Base-by-base conservation (phyloP, 257 asterid species). In the Nicotiana sylvestris region DNA sequence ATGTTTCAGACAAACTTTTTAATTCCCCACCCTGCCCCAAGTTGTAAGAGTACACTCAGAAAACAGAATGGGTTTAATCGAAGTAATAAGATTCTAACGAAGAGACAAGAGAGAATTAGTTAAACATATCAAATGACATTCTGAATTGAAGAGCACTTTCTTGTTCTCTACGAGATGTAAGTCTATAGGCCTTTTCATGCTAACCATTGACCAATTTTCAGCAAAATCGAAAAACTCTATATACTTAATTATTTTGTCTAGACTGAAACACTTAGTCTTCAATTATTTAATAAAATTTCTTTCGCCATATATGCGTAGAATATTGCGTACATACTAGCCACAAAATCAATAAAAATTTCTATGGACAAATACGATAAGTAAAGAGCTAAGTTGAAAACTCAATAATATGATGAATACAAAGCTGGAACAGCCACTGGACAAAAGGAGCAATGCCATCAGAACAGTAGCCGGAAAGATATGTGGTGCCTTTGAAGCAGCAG, bases 401-500 rank as follows among this genome's bases (percentile, higher is more conserved):
- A 30, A 6, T 13, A 37, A 65, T 65, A 18, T 65, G 70, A 65
- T 65, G 25, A 33, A 33, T 33, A 66, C 76, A 66, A 30, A 66
- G 6, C 25, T 43, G 27, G 64, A 74, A 58, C 43, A 5, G 11
- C 46, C n/a, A 25, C 61, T 51, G 64, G 43, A 76, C 64, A 76
- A 72, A 46, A 76, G 80, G 43, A 49, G 64, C 9, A 25, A 49
- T 76, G 64, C 55, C 46, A 49, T 46, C 39, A 16, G 64, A 72
- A 46, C 25, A 72, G 64, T 76, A 51, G 80, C 25, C 5, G 2
- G 18, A 51, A 74, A 51, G 64, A 76, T 27, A 29, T 76, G 80
- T 76, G 80, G 29, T 51, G 64, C 80, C 80, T 49, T 29, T 51
- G 17, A 51, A 76, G 64, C 64, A 51, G 53, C 80, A 76, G 80